Base-by-base conservation (phyloP, 2,329 filamentous ascomycete species). In the Boeremia lycopersici region DNA sequence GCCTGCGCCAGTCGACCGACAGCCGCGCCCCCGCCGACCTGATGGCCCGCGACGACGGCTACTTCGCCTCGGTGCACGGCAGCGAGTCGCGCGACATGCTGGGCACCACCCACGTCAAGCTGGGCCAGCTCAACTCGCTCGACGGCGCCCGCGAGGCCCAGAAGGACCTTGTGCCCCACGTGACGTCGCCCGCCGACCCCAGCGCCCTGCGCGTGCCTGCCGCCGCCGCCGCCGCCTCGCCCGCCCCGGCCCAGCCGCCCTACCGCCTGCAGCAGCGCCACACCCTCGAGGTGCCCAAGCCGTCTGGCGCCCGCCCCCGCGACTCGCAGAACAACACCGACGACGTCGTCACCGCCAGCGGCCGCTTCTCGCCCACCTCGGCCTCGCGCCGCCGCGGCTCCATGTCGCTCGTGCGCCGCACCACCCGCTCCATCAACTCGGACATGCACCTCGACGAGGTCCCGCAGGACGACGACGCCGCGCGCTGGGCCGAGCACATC, bases 401-500 rank as follows among this genome's bases (percentile, higher is more conserved):
- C n/a, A 81, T 96, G 59, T 93, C 85, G 61, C 79, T 98, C 48
- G 90, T 84, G 48, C 85, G 93, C 69, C 85, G 91, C 58, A 87
- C 88, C 57, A 97, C 93, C 23, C 85, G 91, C 59, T 96, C 91
- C 6, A 85, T 96, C 69, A 87, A 93, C 67, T 95, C 91, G 2
- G 93, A 98, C 66, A 80, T 87, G 67, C 88, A 90, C 43, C 82
- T 91, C 31, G 93, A 98, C 63, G 93, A 97, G 65, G 79, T 93
- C 17, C 82, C 87, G 2, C 90, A 89, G 15, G 93, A 98, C 70
- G 93, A 97, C 66, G 93, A 98, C 70, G 92, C 93, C 33, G 83
- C 90, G 53, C 85, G 92, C 51, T 98, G 92, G 91, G 90, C 95
- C 28, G 95, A 99, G 75, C 90, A 90, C 33, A 93, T 96, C 68